Conservation (phyloP, 345 rosid species). For the Salix purpurea region DNA sequence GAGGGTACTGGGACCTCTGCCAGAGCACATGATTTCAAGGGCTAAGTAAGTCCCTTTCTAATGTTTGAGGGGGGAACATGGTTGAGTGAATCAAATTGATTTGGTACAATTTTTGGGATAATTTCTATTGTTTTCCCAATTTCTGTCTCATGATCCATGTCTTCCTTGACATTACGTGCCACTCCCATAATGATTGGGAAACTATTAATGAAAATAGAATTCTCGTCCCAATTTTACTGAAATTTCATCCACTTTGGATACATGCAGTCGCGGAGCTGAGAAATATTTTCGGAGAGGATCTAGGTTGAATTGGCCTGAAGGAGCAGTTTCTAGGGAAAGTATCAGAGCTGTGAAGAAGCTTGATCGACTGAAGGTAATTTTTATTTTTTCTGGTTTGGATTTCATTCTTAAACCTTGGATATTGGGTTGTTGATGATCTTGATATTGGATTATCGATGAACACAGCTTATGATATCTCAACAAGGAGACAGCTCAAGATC, state of each 20-base stretch:
- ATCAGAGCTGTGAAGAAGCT: slow-evolving; percentile 81
- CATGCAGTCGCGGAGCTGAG: slow-evolving; percentile 58
- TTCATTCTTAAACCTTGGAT: neutral
- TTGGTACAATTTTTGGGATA: too few relatives aligned
- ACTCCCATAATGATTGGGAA: neutral
- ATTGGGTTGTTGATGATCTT: neutral
- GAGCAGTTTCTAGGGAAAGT: slow-evolving; percentile 75
- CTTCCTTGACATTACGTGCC: neutral
- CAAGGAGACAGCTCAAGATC: slow-evolving; percentile 43
- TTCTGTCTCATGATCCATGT: neutral
- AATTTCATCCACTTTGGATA: neutral
- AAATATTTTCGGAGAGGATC: slow-evolving; percentile 63
- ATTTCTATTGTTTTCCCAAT: neutral
- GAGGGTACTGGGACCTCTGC: slow-evolving; percentile 28
- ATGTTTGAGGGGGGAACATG: neutral
- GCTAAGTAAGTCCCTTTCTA: slow-evolving; percentile 38
- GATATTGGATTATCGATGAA: neutral
- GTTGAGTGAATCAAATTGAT: neutral
- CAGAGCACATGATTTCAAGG: slow-evolving; percentile 49
- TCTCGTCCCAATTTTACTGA: neutral
- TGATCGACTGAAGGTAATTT: slow-evolving; percentile 46
- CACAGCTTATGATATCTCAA: slow-evolving; percentile 57
- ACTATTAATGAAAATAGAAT: neutral
- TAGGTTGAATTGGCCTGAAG: slow-evolving; percentile 82
- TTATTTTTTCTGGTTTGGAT: neutral